Conservation (phyloP, 352 stramenopile species). For the Pythium aquatile region DNA sequence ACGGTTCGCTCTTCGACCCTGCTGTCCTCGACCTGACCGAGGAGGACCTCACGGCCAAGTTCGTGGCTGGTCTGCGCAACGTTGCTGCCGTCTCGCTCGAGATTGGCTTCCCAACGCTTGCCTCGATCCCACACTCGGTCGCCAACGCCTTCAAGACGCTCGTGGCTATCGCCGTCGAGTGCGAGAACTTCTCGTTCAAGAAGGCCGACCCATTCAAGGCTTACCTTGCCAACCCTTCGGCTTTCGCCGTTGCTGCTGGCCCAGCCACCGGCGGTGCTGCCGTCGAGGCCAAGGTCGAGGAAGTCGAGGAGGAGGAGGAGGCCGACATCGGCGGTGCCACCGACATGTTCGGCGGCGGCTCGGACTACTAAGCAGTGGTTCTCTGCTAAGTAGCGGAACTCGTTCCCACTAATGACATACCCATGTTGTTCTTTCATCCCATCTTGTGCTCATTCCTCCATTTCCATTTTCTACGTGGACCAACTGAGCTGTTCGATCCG, state of each 20-base stretch:
- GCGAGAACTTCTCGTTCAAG: conserved; percentile 96
- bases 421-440: conserved; percentile 12
- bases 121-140: conserved; percentile 98
- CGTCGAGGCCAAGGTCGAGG: conserved; percentile 55
- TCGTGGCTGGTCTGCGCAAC: conserved; percentile 92
- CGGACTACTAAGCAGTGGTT: conserved; percentile 62
- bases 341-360: conserved; percentile 82
- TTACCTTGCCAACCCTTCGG: conserved; percentile 93
- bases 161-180: conserved; percentile 94
- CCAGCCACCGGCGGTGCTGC: conserved; percentile 81
- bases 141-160: conserved; percentile 99
- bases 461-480: background rate
- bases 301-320: conserved; percentile 76
- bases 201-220: conserved; percentile 97
- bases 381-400: conserved; percentile 1
- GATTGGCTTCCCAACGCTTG: conserved; percentile 96
- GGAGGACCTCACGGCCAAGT: conserved; percentile 96
- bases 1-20: conserved; percentile 98
- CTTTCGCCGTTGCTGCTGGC: conserved; percentile 88
- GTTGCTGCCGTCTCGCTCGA: conserved; percentile 95
- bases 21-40: conserved; percentile 98
- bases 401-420: conserved; percentile 7
- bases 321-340: conserved; percentile 83
- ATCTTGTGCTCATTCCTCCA: background rate
- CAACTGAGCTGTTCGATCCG: background rate